phyloP scores from a whole-genome alignment of 192 early-diverging fungal genomes.

The Gamsiella multidivaricata region DNA sequence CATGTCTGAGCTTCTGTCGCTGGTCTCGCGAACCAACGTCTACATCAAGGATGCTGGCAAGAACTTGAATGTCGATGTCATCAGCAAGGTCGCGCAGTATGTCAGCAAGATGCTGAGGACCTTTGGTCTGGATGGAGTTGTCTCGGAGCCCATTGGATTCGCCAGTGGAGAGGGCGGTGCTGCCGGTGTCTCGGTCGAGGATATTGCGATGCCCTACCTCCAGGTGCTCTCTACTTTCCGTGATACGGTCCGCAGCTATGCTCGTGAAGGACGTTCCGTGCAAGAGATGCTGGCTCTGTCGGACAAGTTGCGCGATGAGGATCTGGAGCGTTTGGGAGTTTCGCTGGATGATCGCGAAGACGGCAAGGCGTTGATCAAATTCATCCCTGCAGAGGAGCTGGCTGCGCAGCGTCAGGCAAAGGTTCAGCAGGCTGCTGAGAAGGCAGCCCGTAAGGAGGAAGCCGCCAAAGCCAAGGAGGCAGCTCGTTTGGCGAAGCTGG shows the following conservation, averaged over 20 bases:
- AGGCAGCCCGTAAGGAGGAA: conserved; percentile 71
- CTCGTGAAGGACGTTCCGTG: conserved; percentile 62
- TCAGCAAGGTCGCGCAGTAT: conserved; percentile 84
- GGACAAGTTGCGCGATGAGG: conserved; percentile 90
- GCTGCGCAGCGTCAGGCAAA: conserved; percentile 76
- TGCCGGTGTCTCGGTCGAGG: conserved; percentile 44
- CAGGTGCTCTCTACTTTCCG: conserved; percentile 87
- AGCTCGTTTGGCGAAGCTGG: conserved; percentile 75
- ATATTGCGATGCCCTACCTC: conserved; percentile 80
- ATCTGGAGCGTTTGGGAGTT: conserved; percentile 89
- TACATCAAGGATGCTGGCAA: conserved; percentile 76
- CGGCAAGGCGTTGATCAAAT: conserved; percentile 92
- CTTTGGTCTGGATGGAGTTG: conserved; percentile 84
- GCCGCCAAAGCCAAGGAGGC: conserved; percentile 68
- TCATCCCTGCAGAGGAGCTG: conserved; percentile 81
- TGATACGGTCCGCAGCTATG: conserved; percentile 85
- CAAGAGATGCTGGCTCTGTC: conserved; percentile 76
- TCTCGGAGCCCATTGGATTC: conserved; percentile 75
- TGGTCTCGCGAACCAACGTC: conserved; percentile 82
- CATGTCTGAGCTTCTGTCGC: conserved; percentile 81
- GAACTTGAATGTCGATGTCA: conserved; percentile 71
- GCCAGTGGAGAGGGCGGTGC: conserved; percentile 48
- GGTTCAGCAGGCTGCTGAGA: conserved; percentile 69
- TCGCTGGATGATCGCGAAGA: conserved; percentile 95
- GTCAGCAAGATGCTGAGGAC: conserved; percentile 82